These are phyloP conservation scores for Thermoascus crustaceus DNA, from an alignment of 2,329 filamentous ascomycete genomes.

Conservation along the genomic window DNA sequence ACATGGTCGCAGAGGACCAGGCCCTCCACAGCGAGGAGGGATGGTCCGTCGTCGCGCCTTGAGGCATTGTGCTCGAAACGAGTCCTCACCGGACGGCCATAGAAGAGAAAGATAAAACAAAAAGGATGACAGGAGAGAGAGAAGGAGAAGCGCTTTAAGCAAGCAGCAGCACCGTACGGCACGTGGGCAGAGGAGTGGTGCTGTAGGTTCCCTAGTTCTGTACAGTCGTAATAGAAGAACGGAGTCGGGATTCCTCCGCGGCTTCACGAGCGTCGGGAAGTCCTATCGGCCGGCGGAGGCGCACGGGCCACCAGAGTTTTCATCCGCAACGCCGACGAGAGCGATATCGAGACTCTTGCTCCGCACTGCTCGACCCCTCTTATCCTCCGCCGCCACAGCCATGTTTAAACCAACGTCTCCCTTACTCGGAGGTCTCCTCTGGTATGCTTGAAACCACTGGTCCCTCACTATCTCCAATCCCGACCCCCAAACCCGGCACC, in stretches of 20 bases:
- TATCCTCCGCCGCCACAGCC: conserved; percentile 20
- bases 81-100: conserved; percentile 12
- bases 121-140: background rate
- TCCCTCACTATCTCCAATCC: conserved; percentile 1
- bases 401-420: conserved; percentile 82
- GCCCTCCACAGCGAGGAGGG: conserved; percentile 55
- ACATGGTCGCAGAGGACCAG: conserved; percentile 66
- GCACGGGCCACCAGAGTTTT: conserved; percentile 8
- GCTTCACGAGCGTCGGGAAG: too few species aligned
- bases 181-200: conserved; percentile 1
- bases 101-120: background rate
- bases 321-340: conserved; percentile 2
- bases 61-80: conserved; percentile 28
- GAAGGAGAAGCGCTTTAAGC: background rate
- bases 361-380: conserved; percentile 9
- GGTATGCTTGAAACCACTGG: conserved; percentile 43
- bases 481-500: too few species aligned
- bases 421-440: conserved; percentile 72
- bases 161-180: background rate
- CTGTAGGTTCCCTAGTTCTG: background rate
- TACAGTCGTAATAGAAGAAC: background rate
- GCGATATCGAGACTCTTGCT: conserved; percentile 11
- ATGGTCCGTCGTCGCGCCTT: conserved; percentile 34
- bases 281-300: conserved; percentile 1
- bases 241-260: too few species aligned